Base-by-base conservation (phyloP, 495 filamentous ascomycete genomes). In the Penicillium waksmanii region DNA sequence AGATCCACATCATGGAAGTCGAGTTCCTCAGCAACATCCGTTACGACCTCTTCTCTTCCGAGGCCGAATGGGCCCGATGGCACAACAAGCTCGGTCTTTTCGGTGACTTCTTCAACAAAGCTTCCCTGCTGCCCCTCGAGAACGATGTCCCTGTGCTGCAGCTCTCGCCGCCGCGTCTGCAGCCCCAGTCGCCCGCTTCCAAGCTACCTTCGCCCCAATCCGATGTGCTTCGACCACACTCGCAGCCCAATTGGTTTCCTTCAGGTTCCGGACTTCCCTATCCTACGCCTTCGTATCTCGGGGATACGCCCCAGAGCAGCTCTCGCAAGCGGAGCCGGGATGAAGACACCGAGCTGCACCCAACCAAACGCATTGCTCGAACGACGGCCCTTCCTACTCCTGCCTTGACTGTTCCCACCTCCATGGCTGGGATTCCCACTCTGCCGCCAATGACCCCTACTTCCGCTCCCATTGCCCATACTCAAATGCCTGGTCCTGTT, bases 1-100 rank as follows among this genome's bases (percentile, higher is more conserved):
- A 99, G 74, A 96, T 99, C 43, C 96, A 99, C 69, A 87, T 97
- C 40, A 99, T 99, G 96, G 96, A 99, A 70, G 96, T 99, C 0
- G 96, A 99, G 72, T 99, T 99, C 66, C 81, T 99, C 57, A 97
- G 95, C 80, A 98, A 99, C 70, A 95, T 99, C 85, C 86, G 93
- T 66, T 99, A 99, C 71, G 92, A 89, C 61, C 80, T 99, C 1
- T 89, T 91, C 68, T 89, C 89, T 1, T 96, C 92, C 0, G 83
- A 93, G 66, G 74, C 73, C 31, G 83, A 96, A 69, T 99, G 96
- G 96, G 75, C 83, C 31, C 80, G 85, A 36, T 98, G 96, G 96
- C 87, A 97, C 65, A 76, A 81, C 53, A 91, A 89, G 66, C 76
- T 98, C 50, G 80, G 86, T 18, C 87, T 85, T 38, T 96, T 97